Percentiles rank a stretch among this genome's conserved stretches.
Conservation (phyloP, 805 yeast species). For the Babjeviella inositovora region DNA sequence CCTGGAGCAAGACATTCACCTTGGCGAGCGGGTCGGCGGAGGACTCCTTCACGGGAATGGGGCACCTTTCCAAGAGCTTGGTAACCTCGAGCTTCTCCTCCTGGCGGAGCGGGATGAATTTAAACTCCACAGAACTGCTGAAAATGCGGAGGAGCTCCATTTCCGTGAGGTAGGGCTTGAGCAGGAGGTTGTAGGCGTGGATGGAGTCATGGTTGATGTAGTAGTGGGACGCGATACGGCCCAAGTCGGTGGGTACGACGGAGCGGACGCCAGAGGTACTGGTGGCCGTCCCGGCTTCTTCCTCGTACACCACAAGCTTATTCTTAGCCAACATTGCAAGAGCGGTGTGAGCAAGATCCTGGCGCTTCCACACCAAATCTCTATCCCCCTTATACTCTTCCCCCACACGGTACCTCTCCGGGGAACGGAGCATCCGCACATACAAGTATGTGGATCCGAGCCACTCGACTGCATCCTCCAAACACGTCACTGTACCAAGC, state of each 20-base stretch:
- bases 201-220: constrained; percentile 70
- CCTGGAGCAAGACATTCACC: constrained; percentile 64
- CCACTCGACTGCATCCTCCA: constrained; percentile 70
- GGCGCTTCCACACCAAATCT: constrained; percentile 31
- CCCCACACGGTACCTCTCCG: constrained; percentile 63
- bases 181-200: constrained; percentile 39
- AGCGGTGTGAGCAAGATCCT: constrained; percentile 67
- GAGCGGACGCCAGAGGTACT: too few relatives aligned
- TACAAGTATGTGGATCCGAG: constrained; percentile 62
- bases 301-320: constrained; percentile 46
- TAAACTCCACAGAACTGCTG: constrained; percentile 74
- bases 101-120: constrained; percentile 65
- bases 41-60: constrained; percentile 72
- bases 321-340: constrained; percentile 36
- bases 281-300: constrained; percentile 17
- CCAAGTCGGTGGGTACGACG: constrained; percentile 54
- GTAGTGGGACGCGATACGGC: constrained; percentile 73
- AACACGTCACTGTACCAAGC: constrained; percentile 40
- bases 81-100: constrained; percentile 71
- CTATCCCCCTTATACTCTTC: constrained; percentile 39
- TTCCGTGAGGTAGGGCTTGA: constrained; percentile 49
- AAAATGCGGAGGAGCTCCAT: constrained; percentile 70
- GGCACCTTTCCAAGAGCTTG: constrained; percentile 56
- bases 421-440: constrained; percentile 63
- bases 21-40: constrained; percentile 63